Conservation (phyloP, 495 filamentous ascomycete genomes). For the Penicillium turbatum region DNA sequence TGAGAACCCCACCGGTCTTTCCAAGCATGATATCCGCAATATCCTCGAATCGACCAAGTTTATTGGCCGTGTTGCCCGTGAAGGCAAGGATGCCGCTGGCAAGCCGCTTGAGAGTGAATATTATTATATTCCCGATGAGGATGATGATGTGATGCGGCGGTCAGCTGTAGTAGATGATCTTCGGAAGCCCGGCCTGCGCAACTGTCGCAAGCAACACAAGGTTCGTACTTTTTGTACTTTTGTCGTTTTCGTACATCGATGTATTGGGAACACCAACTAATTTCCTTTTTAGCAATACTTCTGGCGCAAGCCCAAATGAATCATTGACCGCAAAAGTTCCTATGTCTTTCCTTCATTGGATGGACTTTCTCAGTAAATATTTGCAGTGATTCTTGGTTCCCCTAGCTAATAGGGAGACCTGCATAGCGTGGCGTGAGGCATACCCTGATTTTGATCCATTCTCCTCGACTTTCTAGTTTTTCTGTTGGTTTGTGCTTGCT, state of each 20-base stretch:
- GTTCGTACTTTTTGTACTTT: slow-evolving; percentile 45
- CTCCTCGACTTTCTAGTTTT: slow-evolving; percentile 17
- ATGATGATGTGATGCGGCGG: slow-evolving; percentile 71
- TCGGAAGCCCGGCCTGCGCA: slow-evolving; percentile 79
- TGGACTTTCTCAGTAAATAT: slow-evolving; percentile 42
- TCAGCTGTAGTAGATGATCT: slow-evolving; percentile 81
- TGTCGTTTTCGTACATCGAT: slow-evolving; percentile 1
- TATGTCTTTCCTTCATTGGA: slow-evolving; percentile 5
- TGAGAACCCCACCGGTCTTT: slow-evolving; percentile 43
- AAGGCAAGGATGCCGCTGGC: slow-evolving; percentile 94
- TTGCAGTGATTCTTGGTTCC: slow-evolving; percentile 32
- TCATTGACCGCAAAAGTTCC: slow-evolving; percentile 1
- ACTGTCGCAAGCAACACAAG: slow-evolving; percentile 94
- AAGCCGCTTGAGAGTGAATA: slow-evolving; percentile 93
- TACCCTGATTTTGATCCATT: slow-evolving; percentile 38
- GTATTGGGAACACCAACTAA: slow-evolving; percentile 11
- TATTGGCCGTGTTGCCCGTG: slow-evolving; percentile 80
- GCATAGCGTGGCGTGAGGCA: slow-evolving; percentile 53
- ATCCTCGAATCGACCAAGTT: slow-evolving; percentile 70
- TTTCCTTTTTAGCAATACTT: slow-evolving; percentile 72
- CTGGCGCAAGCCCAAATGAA: slow-evolving; percentile 75
- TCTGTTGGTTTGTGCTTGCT: not conserved
- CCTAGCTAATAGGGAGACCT: slow-evolving; percentile 26
- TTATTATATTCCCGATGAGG: slow-evolving; percentile 92
- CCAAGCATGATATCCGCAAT: slow-evolving; percentile 57